Evolutionary conservation across 2,329 filamentous ascomycete genomes (phyloP).

Genomic region (Ustilaginoidea virens): DNA sequence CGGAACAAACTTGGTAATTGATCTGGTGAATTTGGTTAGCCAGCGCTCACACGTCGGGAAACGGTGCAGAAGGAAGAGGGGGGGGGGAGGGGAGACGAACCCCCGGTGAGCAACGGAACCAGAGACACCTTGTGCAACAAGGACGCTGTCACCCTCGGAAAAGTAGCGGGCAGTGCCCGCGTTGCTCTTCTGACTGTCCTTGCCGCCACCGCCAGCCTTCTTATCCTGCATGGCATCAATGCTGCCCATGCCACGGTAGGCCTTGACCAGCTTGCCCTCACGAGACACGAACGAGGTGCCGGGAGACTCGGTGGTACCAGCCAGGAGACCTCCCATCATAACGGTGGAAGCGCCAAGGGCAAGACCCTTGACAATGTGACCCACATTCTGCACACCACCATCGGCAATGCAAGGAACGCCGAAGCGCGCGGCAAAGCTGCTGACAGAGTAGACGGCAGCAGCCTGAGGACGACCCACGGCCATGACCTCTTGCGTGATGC

Average conservation of each 20-base stretch:
- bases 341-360: slow-evolving; percentile 86
- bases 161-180: slow-evolving; percentile 97
- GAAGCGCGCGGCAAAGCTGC: slow-evolving; percentile 77
- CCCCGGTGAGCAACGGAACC: slow-evolving; percentile 69
- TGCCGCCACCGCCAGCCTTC: slow-evolving; percentile 66
- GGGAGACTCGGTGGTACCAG: slow-evolving; percentile 92
- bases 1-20: slow-evolving; percentile 86
- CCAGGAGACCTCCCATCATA: slow-evolving; percentile 98
- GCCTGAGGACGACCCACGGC: slow-evolving; percentile 94
- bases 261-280: slow-evolving; percentile 96
- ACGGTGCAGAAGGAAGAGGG: too few relatives aligned
- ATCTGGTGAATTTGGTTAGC: slow-evolving; percentile 32
- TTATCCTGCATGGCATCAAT: slow-evolving; percentile 99
- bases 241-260: slow-evolving; percentile 96
- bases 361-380: slow-evolving; percentile 97
- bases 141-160: slow-evolving; percentile 84
- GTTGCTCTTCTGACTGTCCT: slow-evolving; percentile 66
- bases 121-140: slow-evolving; percentile 93
- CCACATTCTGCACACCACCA: slow-evolving; percentile 94
- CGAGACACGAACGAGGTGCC: slow-evolving; percentile 93
- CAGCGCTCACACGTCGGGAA: background rate
- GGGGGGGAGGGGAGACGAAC: slow-evolving; percentile 23
- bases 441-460: slow-evolving; percentile 79
- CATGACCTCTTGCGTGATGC: slow-evolving; percentile 99
- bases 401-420: slow-evolving; percentile 97